Evolutionary conservation across 495 filamentous ascomycete species (phyloP), one percentile per base, ranked within the genome.

Genomic region (Penicillium paxilli): DNA sequence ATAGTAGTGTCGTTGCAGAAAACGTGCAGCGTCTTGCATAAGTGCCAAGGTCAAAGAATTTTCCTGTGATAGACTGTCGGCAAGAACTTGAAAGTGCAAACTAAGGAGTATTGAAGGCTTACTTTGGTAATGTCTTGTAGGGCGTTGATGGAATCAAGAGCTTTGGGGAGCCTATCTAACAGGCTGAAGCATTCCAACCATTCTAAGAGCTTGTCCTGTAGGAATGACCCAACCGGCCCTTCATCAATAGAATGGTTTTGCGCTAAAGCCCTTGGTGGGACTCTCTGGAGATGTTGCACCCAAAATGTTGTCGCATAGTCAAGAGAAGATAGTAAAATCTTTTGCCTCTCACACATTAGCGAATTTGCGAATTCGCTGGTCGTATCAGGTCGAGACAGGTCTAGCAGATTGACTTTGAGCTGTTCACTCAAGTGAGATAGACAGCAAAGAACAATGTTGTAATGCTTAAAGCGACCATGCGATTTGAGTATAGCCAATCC

Each of bases 181-280:
- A 67, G 46, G 37, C 61, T 64, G 49, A 64, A 46, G 52, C 64
- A 67, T 59, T 64, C 57, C 38, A 67, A 46, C 64, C 61, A 67
- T 51, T 62, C 58, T 16, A 64, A 58, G 1, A 67, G 30, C 30
- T 60, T 67, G 19, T 22, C 58, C 30, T 51, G 32, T 4, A 67
- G 57, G 32, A 54, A 54, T 41, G 9, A 28, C 25, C 25, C 9
- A 28, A 28, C 25, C 9, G 9, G 25, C 25, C 25, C 25, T 28
- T 28, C 25, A 5, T 28, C 25, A 28, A 28, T 28, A 28, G 25
- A 4, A 4, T 9, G 4, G 25, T 9, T 28, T 28, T 28, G 9
- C 25, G 25, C 25, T 28, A 9, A 5, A 28, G 25, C 25, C 25
- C 5, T 28, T 28, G 25, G 25, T 28, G 25, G 25, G 25, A 28